phyloP scores from a whole-genome alignment of 306 rosid species.

The Betula pendula region DNA sequence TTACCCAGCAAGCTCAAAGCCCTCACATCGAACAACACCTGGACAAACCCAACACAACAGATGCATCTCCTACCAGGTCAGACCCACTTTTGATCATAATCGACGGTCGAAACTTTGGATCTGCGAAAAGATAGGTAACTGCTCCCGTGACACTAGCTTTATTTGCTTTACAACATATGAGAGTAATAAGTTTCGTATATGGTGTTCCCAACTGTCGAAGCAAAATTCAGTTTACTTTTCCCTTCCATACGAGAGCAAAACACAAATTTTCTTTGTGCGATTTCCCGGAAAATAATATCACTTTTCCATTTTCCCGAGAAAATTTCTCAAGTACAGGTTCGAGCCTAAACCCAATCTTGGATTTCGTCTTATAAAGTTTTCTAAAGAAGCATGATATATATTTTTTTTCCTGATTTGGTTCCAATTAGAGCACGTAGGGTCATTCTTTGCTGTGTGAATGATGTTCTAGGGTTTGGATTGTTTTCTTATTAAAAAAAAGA shows the following conservation, averaged over 20 bases:
- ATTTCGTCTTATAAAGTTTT: constrained; percentile 1
- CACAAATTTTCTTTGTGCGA: not conserved
- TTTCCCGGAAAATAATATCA: constrained; percentile 46
- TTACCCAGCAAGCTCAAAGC: not conserved
- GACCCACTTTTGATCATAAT: not conserved
- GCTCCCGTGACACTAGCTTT: not conserved
- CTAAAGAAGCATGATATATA: not conserved
- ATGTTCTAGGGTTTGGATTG: constrained; percentile 29
- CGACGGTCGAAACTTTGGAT: not conserved
- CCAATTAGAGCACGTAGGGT: constrained; percentile 6
- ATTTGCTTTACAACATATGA: not conserved
- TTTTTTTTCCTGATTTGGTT: not conserved
- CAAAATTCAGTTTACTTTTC: constrained; percentile 32
- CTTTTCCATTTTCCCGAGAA: constrained; percentile 30
- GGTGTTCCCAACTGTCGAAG: constrained; percentile 47
- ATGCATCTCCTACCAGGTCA: not conserved
- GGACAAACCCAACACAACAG: not conserved
- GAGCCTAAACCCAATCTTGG: constrained; percentile 14
- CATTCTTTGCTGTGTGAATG: not conserved
- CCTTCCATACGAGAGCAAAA: not conserved
- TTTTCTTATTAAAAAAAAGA: not conserved
- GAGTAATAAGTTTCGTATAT: not conserved
- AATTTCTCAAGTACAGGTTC: constrained; percentile 42
- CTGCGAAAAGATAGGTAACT: not conserved
- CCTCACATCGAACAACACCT: not conserved